Base-by-base conservation (phyloP, 768 basidiomycete species). In the Heimioporus sp. region DNA sequence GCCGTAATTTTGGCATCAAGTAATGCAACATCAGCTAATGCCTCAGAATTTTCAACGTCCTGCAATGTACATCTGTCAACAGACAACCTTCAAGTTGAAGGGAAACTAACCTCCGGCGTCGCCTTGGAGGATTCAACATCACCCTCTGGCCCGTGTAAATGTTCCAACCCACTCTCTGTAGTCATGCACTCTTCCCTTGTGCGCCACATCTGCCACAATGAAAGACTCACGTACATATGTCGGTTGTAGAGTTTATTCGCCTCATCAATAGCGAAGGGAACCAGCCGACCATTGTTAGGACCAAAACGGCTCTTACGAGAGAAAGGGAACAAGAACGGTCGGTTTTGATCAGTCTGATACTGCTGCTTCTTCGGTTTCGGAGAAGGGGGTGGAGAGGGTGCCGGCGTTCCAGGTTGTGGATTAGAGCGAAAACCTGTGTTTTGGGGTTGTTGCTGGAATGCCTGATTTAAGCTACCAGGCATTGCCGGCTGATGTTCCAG, bases 341-440 rank as follows among this genome's bases (percentile, higher is more conserved):
- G 79, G 42, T 74, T 84, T 66, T 95, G 97, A 69, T 99, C 97
- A 0, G 97, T 99, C 65, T 98, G 97, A 67, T 92, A 99, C 66
- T 96, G 92, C 65, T 96, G 96, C 67, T 98, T 98, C 76, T 99
- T 99, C 10, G 91, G 92, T 64, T 96, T 98, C 2, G 85, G 90
- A 32, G 83, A 80, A 8, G 81, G 76, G 0, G 91, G 90, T 0
- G 94, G 94, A 0, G 92, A 84, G 2, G 95, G 93, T 21, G 93
- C 92, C 7, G 95, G 95, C 4, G 95, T 98, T 12, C 85, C 81
- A 2, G 92, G 86, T 62, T 90, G 89, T 15, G 80, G 82, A 66
- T 76, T 70, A 21, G 70, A 54, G 37, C 69, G 62, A 46, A 65
- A 63, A 45, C 63, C 60, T 5, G 62, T 46, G 54, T 56, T 64